A percentile compares a stretch with the other conserved stretches of the same genome.
phyloP scores from a whole-genome alignment of 805 yeast genomes.

The Starmera amethionina region DNA sequence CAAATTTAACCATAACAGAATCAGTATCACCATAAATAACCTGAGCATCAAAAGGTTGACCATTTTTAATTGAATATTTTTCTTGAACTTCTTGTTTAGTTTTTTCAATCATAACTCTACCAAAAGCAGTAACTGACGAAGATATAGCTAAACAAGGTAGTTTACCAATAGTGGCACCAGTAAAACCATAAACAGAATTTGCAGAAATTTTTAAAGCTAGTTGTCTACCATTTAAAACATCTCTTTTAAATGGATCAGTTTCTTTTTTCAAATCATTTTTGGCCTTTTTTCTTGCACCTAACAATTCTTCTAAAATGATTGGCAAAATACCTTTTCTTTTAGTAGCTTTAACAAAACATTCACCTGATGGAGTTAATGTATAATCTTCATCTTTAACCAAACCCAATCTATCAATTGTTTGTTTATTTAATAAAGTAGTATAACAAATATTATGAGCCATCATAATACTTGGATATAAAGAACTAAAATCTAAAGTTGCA shows the following conservation, averaged over 20 bases:
- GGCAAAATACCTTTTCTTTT: conserved; percentile 83
- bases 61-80: conserved; percentile 70
- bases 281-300: conserved; percentile 89
- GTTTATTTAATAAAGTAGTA: conserved; percentile 71
- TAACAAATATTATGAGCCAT: conserved; percentile 98
- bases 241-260: conserved; percentile 87
- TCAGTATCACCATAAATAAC: conserved; percentile 98
- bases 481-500: conserved; percentile 95
- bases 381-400: conserved; percentile 70
- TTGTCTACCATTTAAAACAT: conserved; percentile 95
- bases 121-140: conserved; percentile 90
- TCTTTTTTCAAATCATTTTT: conserved; percentile 85
- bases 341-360: conserved; percentile 66
- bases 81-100: conserved; percentile 83
- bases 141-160: conserved; percentile 95
- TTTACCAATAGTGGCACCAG: conserved; percentile 98
- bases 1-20: conserved; percentile 98
- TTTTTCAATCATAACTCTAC: conserved; percentile 92
- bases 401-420: conserved; percentile 53
- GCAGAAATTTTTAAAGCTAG: conserved; percentile 94
- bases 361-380: conserved; percentile 84
- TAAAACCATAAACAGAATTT: conserved; percentile 96
- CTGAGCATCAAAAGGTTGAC: conserved; percentile 73
- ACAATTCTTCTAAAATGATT: conserved; percentile 78
- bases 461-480: conserved; percentile 96